Evolutionary conservation across 1,284 basidiomycete genomes (phyloP).

Genomic region (Puccinia coronata): DNA sequence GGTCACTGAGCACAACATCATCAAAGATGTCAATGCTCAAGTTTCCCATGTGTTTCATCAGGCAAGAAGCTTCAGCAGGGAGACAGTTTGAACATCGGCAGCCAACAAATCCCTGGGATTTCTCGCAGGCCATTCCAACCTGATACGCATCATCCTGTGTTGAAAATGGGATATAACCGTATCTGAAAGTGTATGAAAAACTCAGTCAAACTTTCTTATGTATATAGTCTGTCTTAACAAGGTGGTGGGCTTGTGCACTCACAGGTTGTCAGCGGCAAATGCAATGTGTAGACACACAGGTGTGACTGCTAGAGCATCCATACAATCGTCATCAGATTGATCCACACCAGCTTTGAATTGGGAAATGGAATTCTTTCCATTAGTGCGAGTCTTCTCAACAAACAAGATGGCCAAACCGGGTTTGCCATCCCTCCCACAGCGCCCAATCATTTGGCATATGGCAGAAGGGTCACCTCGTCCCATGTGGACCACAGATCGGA

Average conservation of each 20-base stretch:
- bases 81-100: conserved; percentile 4
- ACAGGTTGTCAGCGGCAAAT: not conserved
- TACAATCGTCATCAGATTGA: not conserved
- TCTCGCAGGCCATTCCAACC: not conserved
- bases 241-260: too few species aligned
- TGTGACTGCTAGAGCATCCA: too few species aligned
- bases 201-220: too few species aligned
- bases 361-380: not conserved
- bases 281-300: not conserved
- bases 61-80: not conserved
- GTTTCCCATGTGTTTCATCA: not conserved
- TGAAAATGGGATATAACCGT: not conserved
- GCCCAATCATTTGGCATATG: conserved; percentile 1
- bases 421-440: not conserved
- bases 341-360: not conserved
- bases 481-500: conserved; percentile 3
- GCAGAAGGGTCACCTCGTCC: conserved; percentile 10
- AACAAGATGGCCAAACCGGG: not conserved
- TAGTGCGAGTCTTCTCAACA: not conserved
- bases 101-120: not conserved
- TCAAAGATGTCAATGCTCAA: not conserved
- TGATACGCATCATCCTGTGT: not conserved
- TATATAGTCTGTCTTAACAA: too few species aligned
- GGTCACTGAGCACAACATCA: not conserved
- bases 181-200: not conserved